Percentiles rank a stretch among this genome's conserved stretches.
Conservation (phyloP, 208 protist species). For the Wallacemonas sp. region DNA sequence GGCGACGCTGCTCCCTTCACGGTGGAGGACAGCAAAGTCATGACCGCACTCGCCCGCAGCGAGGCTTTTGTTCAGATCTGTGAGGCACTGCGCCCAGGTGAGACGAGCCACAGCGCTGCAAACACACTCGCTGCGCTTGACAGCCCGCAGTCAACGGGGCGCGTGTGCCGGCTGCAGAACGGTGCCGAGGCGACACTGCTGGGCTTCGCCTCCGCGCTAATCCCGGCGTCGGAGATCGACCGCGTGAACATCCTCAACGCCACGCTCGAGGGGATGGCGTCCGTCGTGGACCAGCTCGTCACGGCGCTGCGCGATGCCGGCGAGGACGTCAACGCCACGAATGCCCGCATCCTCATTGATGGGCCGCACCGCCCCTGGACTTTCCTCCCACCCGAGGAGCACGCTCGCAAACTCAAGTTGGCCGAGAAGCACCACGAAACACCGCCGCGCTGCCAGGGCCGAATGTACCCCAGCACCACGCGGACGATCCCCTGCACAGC, state of each 20-base stretch:
- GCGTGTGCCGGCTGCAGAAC: background rate
- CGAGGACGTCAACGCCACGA: constrained; percentile 19
- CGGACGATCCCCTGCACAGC: constrained; percentile 21
- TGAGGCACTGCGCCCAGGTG: constrained; percentile 5
- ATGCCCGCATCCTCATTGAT: constrained; percentile 49
- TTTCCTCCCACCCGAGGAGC: constrained; percentile 25
- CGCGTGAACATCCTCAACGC: constrained; percentile 58
- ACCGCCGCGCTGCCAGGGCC: constrained; percentile 9
- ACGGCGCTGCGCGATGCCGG: constrained; percentile 15
- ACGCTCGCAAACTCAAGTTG: constrained; percentile 2
- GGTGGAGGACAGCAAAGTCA: constrained; percentile 48
- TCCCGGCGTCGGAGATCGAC: constrained; percentile 36
- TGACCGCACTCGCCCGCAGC: constrained; percentile 23
- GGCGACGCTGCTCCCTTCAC: constrained; percentile 10
- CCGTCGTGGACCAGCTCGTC: constrained; percentile 27
- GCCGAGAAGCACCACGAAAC: constrained; percentile 8
- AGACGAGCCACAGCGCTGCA: background rate
- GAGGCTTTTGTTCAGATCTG: constrained; percentile 26
- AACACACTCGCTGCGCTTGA: background rate
- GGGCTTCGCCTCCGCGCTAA: constrained; percentile 25
- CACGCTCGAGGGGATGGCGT: constrained; percentile 56
- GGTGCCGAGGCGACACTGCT: constrained; percentile 13
- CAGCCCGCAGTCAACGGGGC: background rate
- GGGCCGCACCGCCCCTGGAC: constrained; percentile 50
- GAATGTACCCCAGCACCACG: constrained; percentile 19